Evolutionary conservation across 2,329 filamentous ascomycete genomes (phyloP).

Genomic region (Phyllosticta paracitricarpa): DNA sequence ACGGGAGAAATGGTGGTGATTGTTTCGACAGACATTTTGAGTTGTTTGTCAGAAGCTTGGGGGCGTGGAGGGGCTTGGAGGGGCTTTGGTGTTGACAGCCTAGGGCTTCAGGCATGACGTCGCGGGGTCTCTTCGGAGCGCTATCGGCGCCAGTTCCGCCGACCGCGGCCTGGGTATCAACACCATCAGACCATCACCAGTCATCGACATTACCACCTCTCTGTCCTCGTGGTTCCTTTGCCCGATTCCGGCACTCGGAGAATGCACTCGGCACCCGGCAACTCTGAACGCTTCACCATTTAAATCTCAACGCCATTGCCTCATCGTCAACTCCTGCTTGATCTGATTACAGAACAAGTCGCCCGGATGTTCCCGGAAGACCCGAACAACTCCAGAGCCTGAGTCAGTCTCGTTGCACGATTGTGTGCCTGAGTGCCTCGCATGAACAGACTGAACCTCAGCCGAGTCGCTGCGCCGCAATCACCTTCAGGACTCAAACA

Average conservation of each 20-base stretch:
- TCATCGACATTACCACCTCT: not conserved
- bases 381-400: not conserved
- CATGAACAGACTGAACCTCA: not conserved
- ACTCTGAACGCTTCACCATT: no score
- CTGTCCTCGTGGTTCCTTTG: no score
- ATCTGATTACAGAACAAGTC: not conserved
- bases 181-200: not conserved
- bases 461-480: not conserved
- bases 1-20: slow-evolving; percentile 78
- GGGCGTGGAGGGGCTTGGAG: no score
- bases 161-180: not conserved
- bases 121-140: not conserved
- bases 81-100: not conserved
- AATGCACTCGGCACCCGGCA: no score
- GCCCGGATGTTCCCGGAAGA: not conserved
- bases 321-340: not conserved
- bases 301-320: no score
- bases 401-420: not conserved
- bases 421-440: not conserved
- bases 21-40: slow-evolving; percentile 43
- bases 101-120: not conserved
- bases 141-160: not conserved
- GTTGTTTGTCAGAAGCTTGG: no score
- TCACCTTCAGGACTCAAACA: not conserved
- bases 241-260: no score